phyloP scores from a whole-genome alignment of 176 grass and related monocot genomes.

The Alopecurus myosuroides region DNA sequence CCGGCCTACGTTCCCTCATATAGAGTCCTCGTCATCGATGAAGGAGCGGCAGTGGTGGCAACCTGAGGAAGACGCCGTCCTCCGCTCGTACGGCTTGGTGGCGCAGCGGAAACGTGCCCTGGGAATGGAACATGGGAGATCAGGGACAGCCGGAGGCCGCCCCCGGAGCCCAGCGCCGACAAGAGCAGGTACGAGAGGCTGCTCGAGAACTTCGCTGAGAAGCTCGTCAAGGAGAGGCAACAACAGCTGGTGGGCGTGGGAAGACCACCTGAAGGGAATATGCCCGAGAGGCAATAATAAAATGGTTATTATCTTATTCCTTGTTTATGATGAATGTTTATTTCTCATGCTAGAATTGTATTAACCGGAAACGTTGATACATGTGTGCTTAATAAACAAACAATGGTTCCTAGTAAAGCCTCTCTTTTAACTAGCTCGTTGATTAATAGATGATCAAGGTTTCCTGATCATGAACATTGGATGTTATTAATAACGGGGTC shows the following conservation, averaged over 20 bases:
- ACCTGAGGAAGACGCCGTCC: slow-evolving; percentile 90
- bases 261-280: too few relatives aligned
- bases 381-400: too few relatives aligned
- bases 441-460: too few relatives aligned
- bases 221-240: slow-evolving; percentile 69
- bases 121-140: slow-evolving; percentile 94
- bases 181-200: slow-evolving; percentile 74
- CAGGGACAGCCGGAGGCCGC: slow-evolving; percentile 37
- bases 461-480: too few relatives aligned
- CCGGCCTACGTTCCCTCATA: slow-evolving; percentile 22
- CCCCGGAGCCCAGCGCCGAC: slow-evolving; percentile 41
- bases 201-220: slow-evolving; percentile 97
- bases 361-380: too few relatives aligned
- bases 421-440: too few relatives aligned
- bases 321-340: too few relatives aligned
- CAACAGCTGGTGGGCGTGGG: background rate
- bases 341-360: too few relatives aligned
- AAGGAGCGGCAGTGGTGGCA: slow-evolving; percentile 96
- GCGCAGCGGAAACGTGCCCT: slow-evolving; percentile 79
- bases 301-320: too few relatives aligned
- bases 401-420: too few relatives aligned
- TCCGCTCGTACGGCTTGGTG: slow-evolving; percentile 83
- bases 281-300: too few relatives aligned
- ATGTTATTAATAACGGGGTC: too few relatives aligned
- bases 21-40: slow-evolving; percentile 46